Base-by-base conservation (phyloP, 176 grass and related monocot species). In the Calamus simplicifolius region DNA sequence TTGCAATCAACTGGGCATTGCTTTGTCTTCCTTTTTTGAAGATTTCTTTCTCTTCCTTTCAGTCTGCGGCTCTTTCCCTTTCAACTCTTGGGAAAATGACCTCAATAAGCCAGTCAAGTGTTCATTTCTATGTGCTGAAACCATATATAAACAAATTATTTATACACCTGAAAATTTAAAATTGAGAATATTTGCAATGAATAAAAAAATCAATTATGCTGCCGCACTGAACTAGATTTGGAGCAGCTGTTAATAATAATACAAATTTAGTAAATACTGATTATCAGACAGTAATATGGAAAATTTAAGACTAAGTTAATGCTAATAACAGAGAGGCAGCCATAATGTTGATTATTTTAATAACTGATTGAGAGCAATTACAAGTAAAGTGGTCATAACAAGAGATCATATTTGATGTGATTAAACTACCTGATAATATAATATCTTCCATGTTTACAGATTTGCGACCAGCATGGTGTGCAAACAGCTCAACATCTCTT, bases 381-480 rank as follows among this genome's bases (percentile, higher is more conserved):
- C 35, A 7, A 43, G 35, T 43, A 43, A 10, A 43, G 5, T 43
- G 35, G 35, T 43, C 35, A 43, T 10, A 12, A 10, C 8, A 43
- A 43, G 35, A 43, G 35, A 43, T 0, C 8, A 43, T 13, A 43
- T 25, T 23, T 23, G 8, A 23, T 4, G 53, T 12, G 12, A 56
- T 56, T 25, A 18, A 19, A 56, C 25, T 89, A 92, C 93, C 84
- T 73, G 85, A 68, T 27, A 98, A 79, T 55, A 86, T 79, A 52
- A 89, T 85, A 74, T 98, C 94, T 57, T 93, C 85, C 78, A 86
- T 76, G 65, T 73, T 93, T 55, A 93, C 63, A 27, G 94, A 89
- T 71, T 98, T 98, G 35, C 88, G 94, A 30, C 84, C 73, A 19
- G 79, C 81, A 73, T 93, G 94, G 26, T 93, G 84, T 21, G 94